A percentile compares a stretch with the other conserved stretches of the same genome.
These are phyloP conservation scores for Pterothamnion heteromorphum DNA, from an alignment of 31 red algal species.

Conservation along the genomic window DNA sequence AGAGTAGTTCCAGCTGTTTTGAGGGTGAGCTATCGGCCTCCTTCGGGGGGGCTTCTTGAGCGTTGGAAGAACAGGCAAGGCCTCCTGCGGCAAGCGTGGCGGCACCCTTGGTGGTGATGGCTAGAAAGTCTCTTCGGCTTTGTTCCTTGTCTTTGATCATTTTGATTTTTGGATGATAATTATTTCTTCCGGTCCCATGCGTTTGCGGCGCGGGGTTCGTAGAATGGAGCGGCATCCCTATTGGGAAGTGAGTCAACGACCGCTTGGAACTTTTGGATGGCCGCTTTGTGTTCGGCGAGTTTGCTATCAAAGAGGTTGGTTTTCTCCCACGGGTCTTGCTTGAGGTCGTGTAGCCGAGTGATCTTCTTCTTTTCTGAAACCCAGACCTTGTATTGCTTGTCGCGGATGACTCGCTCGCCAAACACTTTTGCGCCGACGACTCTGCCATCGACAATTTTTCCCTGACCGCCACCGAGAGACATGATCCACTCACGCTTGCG, in stretches of 20 bases:
- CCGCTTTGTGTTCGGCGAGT: neutral
- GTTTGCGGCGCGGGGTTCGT: neutral
- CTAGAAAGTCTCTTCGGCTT: no score
- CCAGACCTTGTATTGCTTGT: neutral
- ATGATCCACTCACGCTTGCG: neutral
- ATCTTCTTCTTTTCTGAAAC: neutral
- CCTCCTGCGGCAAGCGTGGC: no score
- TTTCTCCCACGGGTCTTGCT: neutral
- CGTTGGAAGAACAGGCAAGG: no score
- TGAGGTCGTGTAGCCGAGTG: neutral
- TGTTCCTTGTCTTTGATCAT: no score
- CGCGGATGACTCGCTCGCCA: neutral
- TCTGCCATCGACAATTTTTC: neutral
- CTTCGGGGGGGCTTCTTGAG: no score
- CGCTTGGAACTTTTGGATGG: neutral
- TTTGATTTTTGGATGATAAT: no score
- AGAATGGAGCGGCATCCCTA: neutral
- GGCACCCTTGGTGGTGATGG: no score
- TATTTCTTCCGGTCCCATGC: no score
- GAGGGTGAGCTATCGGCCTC: no score
- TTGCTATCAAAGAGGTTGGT: neutral
- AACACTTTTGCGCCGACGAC: neutral
- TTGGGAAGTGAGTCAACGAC: neutral
- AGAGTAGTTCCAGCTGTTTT: no score
- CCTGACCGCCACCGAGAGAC: neutral